Evolutionary conservation across 306 rosid species (phyloP), one percentile per base, ranked within the genome.

Genomic region (Castanospermum australe): DNA sequence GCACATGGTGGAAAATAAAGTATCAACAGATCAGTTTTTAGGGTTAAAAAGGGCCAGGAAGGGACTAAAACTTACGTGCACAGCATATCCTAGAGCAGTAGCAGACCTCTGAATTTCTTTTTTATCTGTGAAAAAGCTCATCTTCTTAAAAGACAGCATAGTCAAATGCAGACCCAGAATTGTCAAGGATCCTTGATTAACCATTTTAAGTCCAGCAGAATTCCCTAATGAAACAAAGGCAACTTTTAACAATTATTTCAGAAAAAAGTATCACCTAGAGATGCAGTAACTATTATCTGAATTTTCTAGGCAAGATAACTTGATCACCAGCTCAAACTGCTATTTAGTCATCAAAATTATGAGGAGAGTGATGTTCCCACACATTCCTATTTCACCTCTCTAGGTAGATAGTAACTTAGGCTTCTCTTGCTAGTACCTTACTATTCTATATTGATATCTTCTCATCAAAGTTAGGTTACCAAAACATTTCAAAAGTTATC

Each of bases 41-140:
- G 61, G 66, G 51, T 25, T 14, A 41, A 67, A 20, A 75, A 62
- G 35, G 32, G 33, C 15, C 41, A 25, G 32, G 79, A 50, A 59
- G 82, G 47, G 10, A 35, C 42, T 13, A 69, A 71, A 70, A 88
- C 99, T 83, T 83, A 95, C 99, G 57, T 95, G 98, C 20, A 92
- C 94, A 30, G 84, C 94, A 71, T 91, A 95, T 86, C 98, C 99
- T 75, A 95, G 85, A 84, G 98, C 91, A 67, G 97, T 89, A 81
- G 99, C 92, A 87, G 97, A 90, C 82, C 68, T 90, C 85, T 91
- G 98, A 79, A 87, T 89, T 84, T 91, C 98, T 87, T 91, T 95
- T 87, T 95, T 95, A 83, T 95, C 97, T 10, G 96, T 79, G 92
- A 95, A 95, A 83, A 95, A 84, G 70, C 94, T 85, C 86, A 90